A percentile compares a stretch with the other conserved stretches of the same genome.
Evolutionary conservation across 2,329 filamentous ascomycete species (phyloP).

Genomic region (Chaetomiaceae sp.): DNA sequence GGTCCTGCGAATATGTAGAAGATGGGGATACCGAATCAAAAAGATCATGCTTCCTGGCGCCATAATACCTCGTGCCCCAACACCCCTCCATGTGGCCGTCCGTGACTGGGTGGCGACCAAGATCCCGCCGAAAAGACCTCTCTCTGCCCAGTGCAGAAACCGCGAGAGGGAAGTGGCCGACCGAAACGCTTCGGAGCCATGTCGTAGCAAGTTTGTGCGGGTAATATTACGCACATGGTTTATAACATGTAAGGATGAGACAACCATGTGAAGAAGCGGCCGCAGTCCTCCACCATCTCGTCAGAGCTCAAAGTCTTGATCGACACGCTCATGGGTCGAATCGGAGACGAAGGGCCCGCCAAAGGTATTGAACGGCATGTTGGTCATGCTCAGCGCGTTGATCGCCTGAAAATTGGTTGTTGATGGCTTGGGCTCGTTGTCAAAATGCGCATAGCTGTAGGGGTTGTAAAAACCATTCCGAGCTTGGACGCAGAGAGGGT

Average conservation of each 20-base stretch:
- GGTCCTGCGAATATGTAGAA: slow-evolving; percentile 15
- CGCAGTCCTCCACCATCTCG: neutral
- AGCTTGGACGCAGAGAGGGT: slow-evolving; percentile 21
- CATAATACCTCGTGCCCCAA: neutral
- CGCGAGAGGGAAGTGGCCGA: too few relatives aligned
- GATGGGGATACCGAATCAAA: slow-evolving; percentile 13
- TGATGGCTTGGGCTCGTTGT: slow-evolving; percentile 19
- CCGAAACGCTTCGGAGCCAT: neutral
- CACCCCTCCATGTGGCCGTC: neutral
- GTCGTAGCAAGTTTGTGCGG: slow-evolving; percentile 3
- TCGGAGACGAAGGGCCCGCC: slow-evolving; percentile 13
- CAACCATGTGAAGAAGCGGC: neutral
- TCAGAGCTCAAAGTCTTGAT: slow-evolving; percentile 22
- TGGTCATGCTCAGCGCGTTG: slow-evolving; percentile 18
- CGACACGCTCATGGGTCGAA: slow-evolving; percentile 12
- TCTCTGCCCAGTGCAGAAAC: neutral
- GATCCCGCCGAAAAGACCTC: neutral
- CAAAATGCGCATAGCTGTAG: slow-evolving; percentile 18
- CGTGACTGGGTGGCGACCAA: neutral
- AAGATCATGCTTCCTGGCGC: slow-evolving; percentile 14
- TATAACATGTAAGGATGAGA: too few relatives aligned
- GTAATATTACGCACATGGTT: slow-evolving; percentile 8
- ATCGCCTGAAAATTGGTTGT: slow-evolving; percentile 17
- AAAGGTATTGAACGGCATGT: slow-evolving; percentile 19
- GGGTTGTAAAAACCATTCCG: slow-evolving; percentile 15